phyloP scores from a whole-genome alignment of 345 rosid species.

The Eucalyptus guilfoylei region DNA sequence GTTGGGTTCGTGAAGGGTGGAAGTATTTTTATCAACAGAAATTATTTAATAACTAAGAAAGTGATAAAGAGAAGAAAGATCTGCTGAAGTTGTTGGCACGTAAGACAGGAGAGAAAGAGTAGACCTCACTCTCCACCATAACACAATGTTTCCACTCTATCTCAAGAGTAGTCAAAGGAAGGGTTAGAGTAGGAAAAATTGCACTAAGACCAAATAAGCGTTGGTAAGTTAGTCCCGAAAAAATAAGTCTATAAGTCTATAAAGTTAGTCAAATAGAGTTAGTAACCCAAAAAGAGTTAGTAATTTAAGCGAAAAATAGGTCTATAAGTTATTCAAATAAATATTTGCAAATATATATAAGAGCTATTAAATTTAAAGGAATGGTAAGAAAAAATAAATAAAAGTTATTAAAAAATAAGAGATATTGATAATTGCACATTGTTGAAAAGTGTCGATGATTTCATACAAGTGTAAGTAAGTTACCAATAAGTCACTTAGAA shows the following conservation, averaged over 20 bases:
- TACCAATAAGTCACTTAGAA: background rate
- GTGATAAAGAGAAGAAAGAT: background rate
- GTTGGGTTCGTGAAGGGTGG: background rate
- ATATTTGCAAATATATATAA: background rate
- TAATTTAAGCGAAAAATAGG: background rate
- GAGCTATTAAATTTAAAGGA: background rate
- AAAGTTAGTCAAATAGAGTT: background rate
- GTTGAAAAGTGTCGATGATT: background rate
- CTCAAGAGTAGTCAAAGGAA: too few species aligned
- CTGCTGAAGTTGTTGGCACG: background rate
- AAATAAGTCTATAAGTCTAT: too few species aligned
- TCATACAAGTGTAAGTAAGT: background rate
- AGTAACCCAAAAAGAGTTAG: background rate
- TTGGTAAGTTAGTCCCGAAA: too few species aligned
- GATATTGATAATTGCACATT: background rate
- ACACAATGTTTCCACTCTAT: too few species aligned
- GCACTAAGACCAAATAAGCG: too few species aligned
- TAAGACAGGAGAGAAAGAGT: background rate
- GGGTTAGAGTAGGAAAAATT: too few species aligned
- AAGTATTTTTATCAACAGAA: background rate
- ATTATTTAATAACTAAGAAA: background rate
- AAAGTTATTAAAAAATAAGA: background rate
- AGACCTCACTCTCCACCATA: too few species aligned
- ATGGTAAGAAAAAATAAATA: background rate
- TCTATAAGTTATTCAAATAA: background rate